Conservation (phyloP, 2,329 filamentous ascomycete genomes). For the Sporothrix mexicana region DNA sequence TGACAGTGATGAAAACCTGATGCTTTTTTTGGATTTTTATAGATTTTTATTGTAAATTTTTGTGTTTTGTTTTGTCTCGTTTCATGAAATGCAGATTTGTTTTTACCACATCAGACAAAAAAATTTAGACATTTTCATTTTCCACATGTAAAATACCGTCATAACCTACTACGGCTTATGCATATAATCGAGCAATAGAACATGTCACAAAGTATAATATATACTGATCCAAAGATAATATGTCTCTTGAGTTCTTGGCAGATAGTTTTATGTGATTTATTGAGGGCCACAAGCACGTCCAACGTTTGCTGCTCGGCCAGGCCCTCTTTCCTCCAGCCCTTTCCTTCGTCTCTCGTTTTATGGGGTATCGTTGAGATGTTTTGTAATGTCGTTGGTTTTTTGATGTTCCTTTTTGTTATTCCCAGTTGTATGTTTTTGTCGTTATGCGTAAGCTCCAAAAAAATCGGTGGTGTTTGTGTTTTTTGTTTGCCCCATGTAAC, state of each 20-base stretch:
- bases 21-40: not conserved
- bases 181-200: too few relatives aligned
- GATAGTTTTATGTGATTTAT: slow-evolving; percentile 3
- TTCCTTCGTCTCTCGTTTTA: slow-evolving; percentile 35
- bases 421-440: slow-evolving; percentile 27
- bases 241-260: slow-evolving; percentile 6
- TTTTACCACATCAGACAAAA: too few relatives aligned
- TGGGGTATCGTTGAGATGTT: slow-evolving; percentile 50
- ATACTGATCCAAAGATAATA: not conserved
- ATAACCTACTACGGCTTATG: too few relatives aligned
- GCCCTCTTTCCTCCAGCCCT: not conserved
- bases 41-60: not conserved
- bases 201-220: not conserved
- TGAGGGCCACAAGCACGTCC: not conserved
- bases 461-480: slow-evolving; percentile 6
- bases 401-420: not conserved
- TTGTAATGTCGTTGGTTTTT: slow-evolving; percentile 37
- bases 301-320: not conserved
- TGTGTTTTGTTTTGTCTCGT: not conserved
- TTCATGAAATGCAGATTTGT: not conserved
- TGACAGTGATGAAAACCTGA: too few relatives aligned
- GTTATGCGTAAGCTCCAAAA: slow-evolving; percentile 31
- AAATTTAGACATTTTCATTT: too few relatives aligned
- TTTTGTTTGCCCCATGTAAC: slow-evolving; percentile 31
- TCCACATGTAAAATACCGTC: too few relatives aligned